A percentile compares a stretch with the other conserved stretches of the same genome.
These are phyloP conservation scores for Mycena haematopus DNA, from an alignment of 768 basidiomycete genomes.

Conservation along the genomic window DNA sequence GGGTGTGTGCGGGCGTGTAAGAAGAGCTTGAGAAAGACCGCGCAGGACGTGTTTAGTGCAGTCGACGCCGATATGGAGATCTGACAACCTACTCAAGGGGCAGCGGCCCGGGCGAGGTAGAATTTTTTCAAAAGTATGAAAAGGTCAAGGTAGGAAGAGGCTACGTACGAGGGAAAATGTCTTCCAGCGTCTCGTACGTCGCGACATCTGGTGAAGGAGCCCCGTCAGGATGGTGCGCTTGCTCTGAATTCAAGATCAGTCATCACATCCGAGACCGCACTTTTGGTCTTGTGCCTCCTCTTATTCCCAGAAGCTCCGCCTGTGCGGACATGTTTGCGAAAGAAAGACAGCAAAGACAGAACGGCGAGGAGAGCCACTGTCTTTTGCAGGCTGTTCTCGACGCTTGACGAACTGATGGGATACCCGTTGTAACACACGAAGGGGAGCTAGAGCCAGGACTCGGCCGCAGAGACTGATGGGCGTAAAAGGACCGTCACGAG, in stretches of 20 bases:
- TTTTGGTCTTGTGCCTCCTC: conserved; percentile 8
- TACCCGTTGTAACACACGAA: not conserved
- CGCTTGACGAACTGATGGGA: not conserved
- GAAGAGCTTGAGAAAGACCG: conserved; percentile 16
- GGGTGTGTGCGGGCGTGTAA: conserved; percentile 5
- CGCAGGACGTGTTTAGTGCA: conserved; percentile 6
- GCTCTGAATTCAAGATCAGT: not conserved
- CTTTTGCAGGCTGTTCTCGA: conserved; percentile 7
- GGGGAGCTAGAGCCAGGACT: not conserved
- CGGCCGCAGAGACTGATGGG: not conserved
- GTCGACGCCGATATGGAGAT: not conserved
- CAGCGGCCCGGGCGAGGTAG: too few species aligned
- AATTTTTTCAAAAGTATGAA: too few species aligned
- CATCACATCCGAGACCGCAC: not conserved
- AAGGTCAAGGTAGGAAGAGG: not conserved
- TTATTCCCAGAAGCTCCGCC: conserved; percentile 15
- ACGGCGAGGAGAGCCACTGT: not conserved
- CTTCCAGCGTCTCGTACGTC: conserved; percentile 20
- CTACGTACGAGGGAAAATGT: conserved; percentile 14
- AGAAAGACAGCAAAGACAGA: conserved; percentile 2
- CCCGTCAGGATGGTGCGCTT: conserved; percentile 4
- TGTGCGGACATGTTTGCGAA: conserved; percentile 1
- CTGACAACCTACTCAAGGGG: too few species aligned
- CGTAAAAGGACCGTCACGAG: not conserved
- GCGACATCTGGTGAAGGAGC: conserved; percentile 16